Conservation (phyloP, 805 yeast genomes). For the Zygosaccharomyces lentus region DNA sequence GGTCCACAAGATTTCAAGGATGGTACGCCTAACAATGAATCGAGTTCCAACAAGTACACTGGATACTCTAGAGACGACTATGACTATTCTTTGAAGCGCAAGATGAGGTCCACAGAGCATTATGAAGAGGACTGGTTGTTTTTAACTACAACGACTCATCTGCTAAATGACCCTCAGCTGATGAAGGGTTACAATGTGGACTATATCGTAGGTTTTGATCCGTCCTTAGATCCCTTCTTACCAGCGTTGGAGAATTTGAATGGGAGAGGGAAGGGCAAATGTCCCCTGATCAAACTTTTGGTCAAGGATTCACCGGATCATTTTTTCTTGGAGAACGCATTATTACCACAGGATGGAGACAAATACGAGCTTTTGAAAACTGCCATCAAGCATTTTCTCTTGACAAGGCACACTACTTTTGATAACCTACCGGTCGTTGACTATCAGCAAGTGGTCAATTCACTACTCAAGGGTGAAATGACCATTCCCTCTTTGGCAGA, state of each 20-base stretch:
- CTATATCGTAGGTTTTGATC: conserved; percentile 48
- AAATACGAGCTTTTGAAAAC: conserved; percentile 24
- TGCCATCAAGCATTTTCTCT: conserved; percentile 30
- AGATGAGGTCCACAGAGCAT: conserved; percentile 12
- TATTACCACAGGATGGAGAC: conserved; percentile 12
- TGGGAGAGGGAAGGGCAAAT: conserved; percentile 17
- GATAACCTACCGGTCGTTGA: conserved; percentile 3
- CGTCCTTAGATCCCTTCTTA: conserved; percentile 34
- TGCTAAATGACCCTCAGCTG: conserved; percentile 34
- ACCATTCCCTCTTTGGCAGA: conserved; percentile 8
- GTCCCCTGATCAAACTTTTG: conserved; percentile 46
- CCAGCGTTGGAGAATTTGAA: conserved; percentile 31
- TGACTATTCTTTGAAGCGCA: conserved; percentile 22
- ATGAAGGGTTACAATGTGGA: conserved; percentile 38
- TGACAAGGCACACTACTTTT: conserved; percentile 14
- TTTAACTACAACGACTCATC: conserved; percentile 45
- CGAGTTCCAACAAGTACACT: conserved; percentile 15
- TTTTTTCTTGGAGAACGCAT: conserved; percentile 24
- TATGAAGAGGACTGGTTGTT: conserved; percentile 36
- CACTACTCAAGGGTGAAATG: conserved; percentile 7
- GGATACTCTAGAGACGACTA: conserved; percentile 29
- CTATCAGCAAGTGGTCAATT: conserved; percentile 7
- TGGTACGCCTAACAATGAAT: conserved; percentile 11
- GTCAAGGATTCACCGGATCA: conserved; percentile 46
- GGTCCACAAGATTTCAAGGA: conserved; percentile 11